A percentile compares a stretch with the other conserved stretches of the same genome.
Conservation (phyloP, 305 asterid genomes). For the Fraxinus sp. region DNA sequence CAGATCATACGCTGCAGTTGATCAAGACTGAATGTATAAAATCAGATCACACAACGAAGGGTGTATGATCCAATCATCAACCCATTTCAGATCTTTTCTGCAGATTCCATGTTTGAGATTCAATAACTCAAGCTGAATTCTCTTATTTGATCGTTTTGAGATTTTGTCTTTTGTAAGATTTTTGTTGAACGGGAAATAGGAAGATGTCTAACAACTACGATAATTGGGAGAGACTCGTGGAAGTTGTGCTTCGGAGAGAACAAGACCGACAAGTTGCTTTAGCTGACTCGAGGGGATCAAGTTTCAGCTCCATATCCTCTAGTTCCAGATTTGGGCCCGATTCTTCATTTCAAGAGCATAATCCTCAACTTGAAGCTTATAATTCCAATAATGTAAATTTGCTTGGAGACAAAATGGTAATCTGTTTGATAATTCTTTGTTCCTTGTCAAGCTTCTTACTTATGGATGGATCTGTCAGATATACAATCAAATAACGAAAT, state of each 20-base stretch:
- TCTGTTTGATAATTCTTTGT: too few relatives aligned
- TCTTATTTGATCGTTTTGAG: background rate
- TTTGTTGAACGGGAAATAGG: background rate
- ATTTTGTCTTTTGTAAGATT: background rate
- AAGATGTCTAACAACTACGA: slow-evolving; percentile 16
- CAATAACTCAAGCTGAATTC: background rate
- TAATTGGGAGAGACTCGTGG: slow-evolving; percentile 24
- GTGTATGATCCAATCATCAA: too few relatives aligned
- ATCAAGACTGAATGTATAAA: too few relatives aligned
- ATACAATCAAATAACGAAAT: too few relatives aligned
- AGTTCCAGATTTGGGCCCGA: background rate
- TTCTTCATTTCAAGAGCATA: background rate
- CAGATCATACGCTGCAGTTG: too few relatives aligned
- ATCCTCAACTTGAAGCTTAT: background rate
- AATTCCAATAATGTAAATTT: too few relatives aligned
- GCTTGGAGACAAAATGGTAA: too few relatives aligned
- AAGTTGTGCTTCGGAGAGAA: background rate
- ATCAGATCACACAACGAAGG: background rate
- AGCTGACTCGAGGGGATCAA: background rate
- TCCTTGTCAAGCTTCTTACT: too few relatives aligned
- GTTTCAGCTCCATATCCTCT: background rate
- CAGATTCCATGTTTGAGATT: background rate
- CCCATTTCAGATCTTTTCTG: background rate
- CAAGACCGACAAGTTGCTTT: background rate
- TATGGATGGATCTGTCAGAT: too few relatives aligned